Evolutionary conservation across 208 protist species (phyloP), one percentile per base, ranked within the genome.

Genomic region (Trypanosoma rangeli): DNA sequence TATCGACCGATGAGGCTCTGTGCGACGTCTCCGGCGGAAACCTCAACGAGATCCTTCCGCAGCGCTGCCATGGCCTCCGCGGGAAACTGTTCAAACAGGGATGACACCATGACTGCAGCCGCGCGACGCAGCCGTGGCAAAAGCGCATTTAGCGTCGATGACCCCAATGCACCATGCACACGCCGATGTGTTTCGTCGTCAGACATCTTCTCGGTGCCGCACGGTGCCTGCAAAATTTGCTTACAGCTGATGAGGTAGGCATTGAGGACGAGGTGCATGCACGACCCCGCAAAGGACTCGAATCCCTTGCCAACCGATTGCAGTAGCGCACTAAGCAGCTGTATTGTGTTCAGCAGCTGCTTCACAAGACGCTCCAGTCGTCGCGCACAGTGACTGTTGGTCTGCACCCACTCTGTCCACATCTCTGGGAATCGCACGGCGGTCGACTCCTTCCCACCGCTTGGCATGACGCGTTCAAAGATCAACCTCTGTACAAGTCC

Each of bases 1-100:
- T 85, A 89, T 29, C 54, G 69, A 48, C 74, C 64, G 22, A 89
- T 73, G 66, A 83, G 56, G 24, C 73, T 67, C 24, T 68, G 24
- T 15, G 31, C 5, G 2, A 56, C n/a, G 52, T 53, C 57, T 16
- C 33, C 28, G 64, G 15, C 9, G 29, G 48, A 22, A 60, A 28
- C 37, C 8, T 31, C 58, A 24, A 44, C 73, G 26, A 64, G 33
- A 49, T 74, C 80, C n/a, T 64, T 42, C 28, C 52, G 70, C 24
- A 90, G 59, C 5, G 80, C 73, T 0, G 42, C 67, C 78, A 92
- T 89, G 37, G 82, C 65, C 46, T 93, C 82, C 48, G 69, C 78
- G 1, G 90, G 90, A 68, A 96, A 94, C 60, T 93, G 86, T 73
- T 96, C 90, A 37, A 78, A 87, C n/a, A 95, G 68, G 53, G 80